Evolutionary conservation across 768 basidiomycete species (phyloP).

Genomic region (Suillus americanus): DNA sequence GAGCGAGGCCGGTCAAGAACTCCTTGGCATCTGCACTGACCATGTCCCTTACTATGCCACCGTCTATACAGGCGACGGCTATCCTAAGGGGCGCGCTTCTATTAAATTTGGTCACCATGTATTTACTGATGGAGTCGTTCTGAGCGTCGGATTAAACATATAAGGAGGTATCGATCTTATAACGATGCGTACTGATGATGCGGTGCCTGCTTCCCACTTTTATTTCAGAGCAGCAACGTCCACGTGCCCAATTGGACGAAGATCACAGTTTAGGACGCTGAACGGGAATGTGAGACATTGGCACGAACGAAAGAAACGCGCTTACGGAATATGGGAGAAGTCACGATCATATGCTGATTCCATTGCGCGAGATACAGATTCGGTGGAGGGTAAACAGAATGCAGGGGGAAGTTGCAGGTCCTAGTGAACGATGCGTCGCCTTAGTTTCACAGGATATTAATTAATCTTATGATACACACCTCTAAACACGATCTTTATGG

Average conservation of each 20-base stretch:
- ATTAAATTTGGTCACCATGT: conserved; percentile 77
- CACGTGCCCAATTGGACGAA: conserved; percentile 84
- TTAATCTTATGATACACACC: conserved; percentile 38
- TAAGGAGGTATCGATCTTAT: background rate
- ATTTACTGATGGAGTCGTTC: conserved; percentile 68
- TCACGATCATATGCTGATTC: conserved; percentile 92
- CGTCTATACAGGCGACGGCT: too few relatives aligned
- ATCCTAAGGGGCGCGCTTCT: conserved; percentile 46
- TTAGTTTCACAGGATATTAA: background rate
- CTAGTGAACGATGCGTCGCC: conserved; percentile 30
- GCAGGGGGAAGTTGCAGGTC: conserved; percentile 86
- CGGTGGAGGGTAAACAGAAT: conserved; percentile 72
- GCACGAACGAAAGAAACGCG: background rate
- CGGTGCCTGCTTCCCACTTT: conserved; percentile 74
- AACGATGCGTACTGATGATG: conserved; percentile 58
- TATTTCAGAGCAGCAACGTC: conserved; percentile 74
- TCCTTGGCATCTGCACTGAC: too few relatives aligned
- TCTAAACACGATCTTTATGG: conserved; percentile 84
- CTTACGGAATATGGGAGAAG: conserved; percentile 90
- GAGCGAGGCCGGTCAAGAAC: too few relatives aligned
- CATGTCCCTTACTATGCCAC: too few relatives aligned
- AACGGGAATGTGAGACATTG: background rate
- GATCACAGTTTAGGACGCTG: conserved; percentile 73
- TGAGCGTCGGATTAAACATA: conserved; percentile 25
- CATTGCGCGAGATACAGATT: conserved; percentile 72